A percentile compares a stretch with the other conserved stretches of the same genome.
Conservation (phyloP, 1,284 basidiomycete species). For the Pisolithus thermaeus region DNA sequence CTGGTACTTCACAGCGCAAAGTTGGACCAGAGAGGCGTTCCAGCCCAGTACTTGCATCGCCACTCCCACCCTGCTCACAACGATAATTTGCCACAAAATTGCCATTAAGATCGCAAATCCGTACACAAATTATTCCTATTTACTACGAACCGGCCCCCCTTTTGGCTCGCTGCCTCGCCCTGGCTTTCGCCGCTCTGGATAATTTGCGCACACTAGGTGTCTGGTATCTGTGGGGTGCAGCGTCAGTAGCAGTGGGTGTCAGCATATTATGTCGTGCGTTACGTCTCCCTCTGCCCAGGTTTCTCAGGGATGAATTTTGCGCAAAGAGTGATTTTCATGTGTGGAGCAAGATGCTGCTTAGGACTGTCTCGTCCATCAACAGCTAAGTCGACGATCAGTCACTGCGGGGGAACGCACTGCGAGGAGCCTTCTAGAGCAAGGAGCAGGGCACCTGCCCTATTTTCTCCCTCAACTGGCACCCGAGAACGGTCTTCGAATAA, state of each 20-base stretch:
- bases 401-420: constrained; percentile 42
- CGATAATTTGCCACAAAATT: constrained; percentile 11
- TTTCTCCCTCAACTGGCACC: constrained; percentile 25
- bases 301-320: constrained; percentile 41
- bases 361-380: constrained; percentile 36
- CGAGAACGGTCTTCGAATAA: constrained; percentile 48
- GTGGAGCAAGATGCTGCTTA: constrained; percentile 60
- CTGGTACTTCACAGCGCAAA: neutral
- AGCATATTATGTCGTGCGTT: constrained; percentile 19
- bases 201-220: constrained; percentile 45
- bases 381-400: neutral
- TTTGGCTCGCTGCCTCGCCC: constrained; percentile 44
- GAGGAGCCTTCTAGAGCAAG: constrained; percentile 42
- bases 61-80: no score
- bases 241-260: constrained; percentile 7
- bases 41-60: neutral
- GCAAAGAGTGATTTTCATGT: constrained; percentile 70
- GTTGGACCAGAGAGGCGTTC: neutral
- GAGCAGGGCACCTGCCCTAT: constrained; percentile 31
- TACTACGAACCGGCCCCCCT: constrained; percentile 17
- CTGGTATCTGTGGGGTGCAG: constrained; percentile 45
- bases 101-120: constrained; percentile 12
- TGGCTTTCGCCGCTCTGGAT: constrained; percentile 52
- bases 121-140: constrained; percentile 19
- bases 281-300: constrained; percentile 46